Percentiles rank a stretch among this genome's conserved stretches.
Evolutionary conservation across 2,329 filamentous ascomycete genomes (phyloP).

Genomic region (Fusarium protoensiforme): DNA sequence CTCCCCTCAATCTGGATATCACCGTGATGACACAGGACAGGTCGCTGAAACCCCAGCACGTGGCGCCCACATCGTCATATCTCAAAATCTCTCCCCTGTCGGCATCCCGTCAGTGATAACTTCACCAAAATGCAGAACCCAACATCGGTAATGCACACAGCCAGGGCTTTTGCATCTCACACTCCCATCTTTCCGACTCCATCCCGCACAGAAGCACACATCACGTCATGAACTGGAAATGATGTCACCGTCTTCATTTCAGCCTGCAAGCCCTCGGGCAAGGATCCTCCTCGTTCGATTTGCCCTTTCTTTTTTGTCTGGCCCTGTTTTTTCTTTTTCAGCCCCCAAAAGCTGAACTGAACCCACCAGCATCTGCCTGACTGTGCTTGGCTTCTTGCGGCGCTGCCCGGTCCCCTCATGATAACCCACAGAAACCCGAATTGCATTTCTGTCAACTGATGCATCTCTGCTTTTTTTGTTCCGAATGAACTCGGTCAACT

Average conservation of each 20-base stretch:
- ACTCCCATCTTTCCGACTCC: conserved; percentile 12
- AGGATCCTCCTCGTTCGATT: conserved; percentile 5
- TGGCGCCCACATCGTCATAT: conserved; percentile 5
- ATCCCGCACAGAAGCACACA: neutral
- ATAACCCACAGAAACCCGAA: conserved; percentile 7
- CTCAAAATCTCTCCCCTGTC: neutral
- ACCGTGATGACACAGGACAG: neutral
- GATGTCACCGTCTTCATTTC: conserved; percentile 27
- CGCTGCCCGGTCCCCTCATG: neutral
- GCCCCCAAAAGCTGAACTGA: neutral
- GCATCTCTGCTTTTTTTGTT: neutral
- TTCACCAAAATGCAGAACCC: neutral
- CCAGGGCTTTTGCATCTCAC: neutral
- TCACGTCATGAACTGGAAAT: conserved; percentile 26
- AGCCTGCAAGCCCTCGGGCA: conserved; percentile 3
- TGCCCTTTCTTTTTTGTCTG: conserved; percentile 3
- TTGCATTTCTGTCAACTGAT: neutral
- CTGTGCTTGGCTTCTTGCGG: neutral
- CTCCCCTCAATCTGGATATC: neutral
- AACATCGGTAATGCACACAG: neutral
- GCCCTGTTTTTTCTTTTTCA: conserved; percentile 2
- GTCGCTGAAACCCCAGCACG: conserved; percentile 15
- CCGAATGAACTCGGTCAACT: neutral
- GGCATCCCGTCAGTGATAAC: neutral
- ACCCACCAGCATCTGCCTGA: neutral